Evolutionary conservation across 202 grass and related monocot species (phyloP).

Genomic region (Setaria viridis): DNA sequence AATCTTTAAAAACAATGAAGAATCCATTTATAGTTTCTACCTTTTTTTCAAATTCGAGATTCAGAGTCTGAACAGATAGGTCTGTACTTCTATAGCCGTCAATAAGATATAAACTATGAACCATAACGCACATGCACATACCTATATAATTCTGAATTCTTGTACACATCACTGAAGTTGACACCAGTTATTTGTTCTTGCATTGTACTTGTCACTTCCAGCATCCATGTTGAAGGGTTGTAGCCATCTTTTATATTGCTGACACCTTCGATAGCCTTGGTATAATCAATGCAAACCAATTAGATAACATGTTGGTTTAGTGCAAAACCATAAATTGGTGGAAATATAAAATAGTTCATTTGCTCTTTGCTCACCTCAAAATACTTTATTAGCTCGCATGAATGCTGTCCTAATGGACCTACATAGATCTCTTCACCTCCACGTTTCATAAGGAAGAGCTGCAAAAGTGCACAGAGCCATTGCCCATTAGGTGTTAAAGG

Average conservation of each 20-base stretch:
- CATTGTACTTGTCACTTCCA: conserved; percentile 68
- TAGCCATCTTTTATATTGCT: conserved; percentile 77
- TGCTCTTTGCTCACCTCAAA: conserved; percentile 70
- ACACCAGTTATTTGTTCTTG: conserved; percentile 74
- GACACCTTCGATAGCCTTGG: conserved; percentile 74
- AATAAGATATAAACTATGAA: not conserved
- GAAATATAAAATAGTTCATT: conserved; percentile 27
- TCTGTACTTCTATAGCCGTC: not conserved
- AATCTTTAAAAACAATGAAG: not conserved
- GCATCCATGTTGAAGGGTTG: conserved; percentile 88
- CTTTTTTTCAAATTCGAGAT: conserved; percentile 20
- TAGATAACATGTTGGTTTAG: conserved; percentile 25
- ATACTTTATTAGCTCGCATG: conserved; percentile 66
- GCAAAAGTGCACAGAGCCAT: conserved; percentile 28
- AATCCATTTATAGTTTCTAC: not conserved
- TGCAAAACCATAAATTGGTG: not conserved
- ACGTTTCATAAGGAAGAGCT: conserved; percentile 91
- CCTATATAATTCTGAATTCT: conserved; percentile 67
- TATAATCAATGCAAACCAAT: conserved; percentile 13
- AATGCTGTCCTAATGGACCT: conserved; percentile 72
- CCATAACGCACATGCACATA: conserved; percentile 37
- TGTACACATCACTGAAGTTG: conserved; percentile 70
- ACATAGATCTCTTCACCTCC: conserved; percentile 94
- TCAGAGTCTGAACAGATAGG: not conserved
- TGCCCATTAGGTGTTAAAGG: conserved; percentile 34